Percentiles rank a stretch among this genome's conserved stretches.
Evolutionary conservation across 108 stramenopile genomes (phyloP).

Genomic region (Cyclotella sp.): DNA sequence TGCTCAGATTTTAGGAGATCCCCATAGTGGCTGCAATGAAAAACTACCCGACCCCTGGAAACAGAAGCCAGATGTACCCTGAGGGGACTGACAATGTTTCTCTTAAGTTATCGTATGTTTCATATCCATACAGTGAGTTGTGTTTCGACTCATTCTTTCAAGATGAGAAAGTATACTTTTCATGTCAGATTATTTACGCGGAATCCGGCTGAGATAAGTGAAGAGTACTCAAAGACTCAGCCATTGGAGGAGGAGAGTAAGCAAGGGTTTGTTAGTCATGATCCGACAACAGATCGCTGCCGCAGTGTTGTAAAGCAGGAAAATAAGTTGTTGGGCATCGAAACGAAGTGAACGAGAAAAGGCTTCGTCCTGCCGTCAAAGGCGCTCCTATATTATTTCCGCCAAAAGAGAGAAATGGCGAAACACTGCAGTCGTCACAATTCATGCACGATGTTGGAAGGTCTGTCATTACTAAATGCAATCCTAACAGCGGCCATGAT

Average conservation of each 20-base stretch:
- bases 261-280: conserved; percentile 65
- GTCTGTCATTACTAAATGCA: conserved; percentile 35
- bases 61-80: conserved; percentile 56
- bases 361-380: conserved; percentile 21
- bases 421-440: conserved; percentile 39
- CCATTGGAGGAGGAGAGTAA: conserved; percentile 58
- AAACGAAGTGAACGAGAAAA: conserved; percentile 32
- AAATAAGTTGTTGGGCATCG: conserved; percentile 45
- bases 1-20: conserved; percentile 39
- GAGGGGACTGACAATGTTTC: conserved; percentile 75
- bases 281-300: conserved; percentile 69
- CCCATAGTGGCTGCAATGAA: conserved; percentile 56
- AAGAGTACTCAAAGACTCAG: conserved; percentile 61
- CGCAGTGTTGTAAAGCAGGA: conserved; percentile 54
- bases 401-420: conserved; percentile 46
- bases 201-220: conserved; percentile 6
- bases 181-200: neutral
- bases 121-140: conserved; percentile 62
- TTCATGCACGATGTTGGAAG: conserved; percentile 68
- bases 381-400: conserved; percentile 24
- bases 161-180: neutral
- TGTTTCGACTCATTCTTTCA: no score
- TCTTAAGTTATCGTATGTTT: conserved; percentile 59
- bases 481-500: conserved; percentile 44
- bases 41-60: conserved; percentile 64